Conservation (phyloP, 139 green algal genomes). For the Spirogloea muscicola region DNA sequence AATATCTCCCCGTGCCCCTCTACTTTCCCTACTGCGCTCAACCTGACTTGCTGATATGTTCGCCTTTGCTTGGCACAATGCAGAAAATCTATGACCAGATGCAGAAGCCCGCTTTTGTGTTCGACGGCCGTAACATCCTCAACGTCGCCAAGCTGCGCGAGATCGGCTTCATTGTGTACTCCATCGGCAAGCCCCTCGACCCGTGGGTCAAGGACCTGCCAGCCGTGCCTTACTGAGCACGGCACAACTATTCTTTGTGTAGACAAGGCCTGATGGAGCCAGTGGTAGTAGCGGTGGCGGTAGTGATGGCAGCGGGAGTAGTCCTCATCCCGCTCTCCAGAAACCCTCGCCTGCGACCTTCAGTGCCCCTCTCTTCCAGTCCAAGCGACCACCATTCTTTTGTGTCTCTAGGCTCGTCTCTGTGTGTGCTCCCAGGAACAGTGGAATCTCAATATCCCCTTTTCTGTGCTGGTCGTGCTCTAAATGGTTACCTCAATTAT, state of each 20-base stretch:
- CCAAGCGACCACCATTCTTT: too few relatives aligned
- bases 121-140: slow-evolving; percentile 96
- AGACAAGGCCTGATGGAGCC: too few relatives aligned
- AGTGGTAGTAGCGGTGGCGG: too few relatives aligned
- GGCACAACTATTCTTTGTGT: neutral
- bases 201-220: slow-evolving; percentile 77
- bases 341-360: too few relatives aligned
- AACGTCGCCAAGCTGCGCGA: slow-evolving; percentile 81
- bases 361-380: too few relatives aligned
- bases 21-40: neutral
- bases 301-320: too few relatives aligned
- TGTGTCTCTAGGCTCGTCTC: too few relatives aligned
- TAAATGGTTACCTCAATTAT: too few relatives aligned
- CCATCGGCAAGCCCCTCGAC: slow-evolving; percentile 96
- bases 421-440: too few relatives aligned
- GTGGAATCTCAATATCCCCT: too few relatives aligned
- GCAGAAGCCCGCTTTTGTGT: slow-evolving; percentile 97
- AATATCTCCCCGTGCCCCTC: neutral
- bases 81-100: slow-evolving; percentile 77
- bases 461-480: too few relatives aligned
- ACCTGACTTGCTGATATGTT: neutral
- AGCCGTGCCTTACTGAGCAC: neutral
- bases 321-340: too few relatives aligned
- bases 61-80: slow-evolving; percentile 5
- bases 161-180: slow-evolving; percentile 98